These are phyloP conservation scores for Kodamaea laetipori DNA, from an alignment of 805 yeast genomes.

Conservation along the genomic window DNA sequence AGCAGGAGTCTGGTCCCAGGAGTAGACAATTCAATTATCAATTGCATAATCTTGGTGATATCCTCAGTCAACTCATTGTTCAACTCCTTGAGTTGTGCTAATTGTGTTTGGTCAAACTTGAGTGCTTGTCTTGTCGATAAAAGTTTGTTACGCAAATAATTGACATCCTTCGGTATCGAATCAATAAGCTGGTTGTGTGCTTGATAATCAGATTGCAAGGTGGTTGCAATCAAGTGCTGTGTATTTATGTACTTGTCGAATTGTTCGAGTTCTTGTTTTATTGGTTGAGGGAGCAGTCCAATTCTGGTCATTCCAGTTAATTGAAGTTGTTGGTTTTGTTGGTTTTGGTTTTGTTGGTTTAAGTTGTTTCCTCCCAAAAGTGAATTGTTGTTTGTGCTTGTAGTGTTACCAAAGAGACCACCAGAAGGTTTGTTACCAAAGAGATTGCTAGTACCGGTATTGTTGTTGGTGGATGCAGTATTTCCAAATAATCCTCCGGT, in stretches of 20 bases:
- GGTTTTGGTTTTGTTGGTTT: slow-evolving; percentile 28
- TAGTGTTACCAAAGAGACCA: slow-evolving; percentile 16
- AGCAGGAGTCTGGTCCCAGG: slow-evolving; percentile 62
- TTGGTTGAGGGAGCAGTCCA: slow-evolving; percentile 69
- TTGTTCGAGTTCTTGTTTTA: slow-evolving; percentile 68
- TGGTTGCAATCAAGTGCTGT: slow-evolving; percentile 73
- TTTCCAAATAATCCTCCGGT: slow-evolving; percentile 34
- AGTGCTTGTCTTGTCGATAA: slow-evolving; percentile 68
- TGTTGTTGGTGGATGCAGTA: slow-evolving; percentile 14
- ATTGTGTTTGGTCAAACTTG: slow-evolving; percentile 45
- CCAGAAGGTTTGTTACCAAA: slow-evolving; percentile 13
- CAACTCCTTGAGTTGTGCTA: slow-evolving; percentile 34
- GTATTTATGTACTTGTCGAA: slow-evolving; percentile 71
- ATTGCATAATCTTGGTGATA: slow-evolving; percentile 54
- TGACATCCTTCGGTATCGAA: slow-evolving; percentile 73
- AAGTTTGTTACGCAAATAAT: slow-evolving; percentile 60
- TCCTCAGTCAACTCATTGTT: slow-evolving; percentile 49
- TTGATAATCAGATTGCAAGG: slow-evolving; percentile 59
- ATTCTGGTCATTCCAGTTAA: slow-evolving; percentile 76
- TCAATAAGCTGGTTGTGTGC: slow-evolving; percentile 65
- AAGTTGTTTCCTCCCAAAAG: slow-evolving; percentile 25
- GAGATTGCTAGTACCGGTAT: slow-evolving; percentile 14
- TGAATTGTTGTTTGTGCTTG: slow-evolving; percentile 11
- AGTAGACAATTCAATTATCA: slow-evolving; percentile 50
- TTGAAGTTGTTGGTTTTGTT: slow-evolving; percentile 22